These are phyloP conservation scores for Diaporthe ampelina DNA, from an alignment of 2,329 filamentous ascomycete species.

Conservation along the genomic window DNA sequence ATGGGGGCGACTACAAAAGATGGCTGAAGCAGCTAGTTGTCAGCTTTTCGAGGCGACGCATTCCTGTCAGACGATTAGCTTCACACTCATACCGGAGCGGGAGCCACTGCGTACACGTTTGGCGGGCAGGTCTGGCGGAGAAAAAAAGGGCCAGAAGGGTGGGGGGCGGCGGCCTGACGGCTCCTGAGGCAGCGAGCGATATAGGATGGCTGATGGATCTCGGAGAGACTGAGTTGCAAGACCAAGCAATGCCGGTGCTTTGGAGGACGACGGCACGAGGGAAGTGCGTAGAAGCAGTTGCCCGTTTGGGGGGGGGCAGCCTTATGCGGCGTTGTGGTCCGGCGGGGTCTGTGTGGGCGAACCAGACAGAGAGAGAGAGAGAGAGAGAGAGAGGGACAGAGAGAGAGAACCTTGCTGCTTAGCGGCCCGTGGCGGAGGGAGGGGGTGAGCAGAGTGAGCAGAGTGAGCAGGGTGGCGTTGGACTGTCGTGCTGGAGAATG, in stretches of 20 bases:
- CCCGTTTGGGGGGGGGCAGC: slow-evolving; percentile 30
- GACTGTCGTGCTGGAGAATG: slow-evolving; percentile 7
- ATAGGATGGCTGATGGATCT: background rate
- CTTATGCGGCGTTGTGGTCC: slow-evolving; percentile 39
- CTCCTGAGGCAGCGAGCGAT: background rate
- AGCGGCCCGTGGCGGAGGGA: background rate
- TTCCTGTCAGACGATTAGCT: slow-evolving; percentile 34
- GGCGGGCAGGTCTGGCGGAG: background rate
- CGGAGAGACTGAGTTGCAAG: background rate
- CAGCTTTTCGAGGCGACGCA: slow-evolving; percentile 27
- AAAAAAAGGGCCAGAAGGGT: background rate
- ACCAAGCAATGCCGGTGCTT: background rate
- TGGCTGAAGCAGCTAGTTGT: slow-evolving; percentile 19
- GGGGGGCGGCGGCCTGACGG: background rate
- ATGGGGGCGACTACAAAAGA: slow-evolving; percentile 23
- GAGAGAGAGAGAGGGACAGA: background rate
- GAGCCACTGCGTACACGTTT: slow-evolving; percentile 33
- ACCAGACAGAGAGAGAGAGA: background rate
- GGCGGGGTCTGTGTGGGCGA: slow-evolving; percentile 7
- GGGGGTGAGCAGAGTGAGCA: slow-evolving; percentile 14
- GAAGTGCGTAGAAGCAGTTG: background rate
- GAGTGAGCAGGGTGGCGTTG: slow-evolving; percentile 20
- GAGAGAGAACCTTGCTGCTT: background rate
- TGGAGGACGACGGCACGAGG: slow-evolving; percentile 16
- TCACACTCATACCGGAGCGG: slow-evolving; percentile 3